Evolutionary conservation across 1,284 basidiomycete species (phyloP), one percentile per base, ranked within the genome.

Genomic region (Fomitopsis schrenkii): DNA sequence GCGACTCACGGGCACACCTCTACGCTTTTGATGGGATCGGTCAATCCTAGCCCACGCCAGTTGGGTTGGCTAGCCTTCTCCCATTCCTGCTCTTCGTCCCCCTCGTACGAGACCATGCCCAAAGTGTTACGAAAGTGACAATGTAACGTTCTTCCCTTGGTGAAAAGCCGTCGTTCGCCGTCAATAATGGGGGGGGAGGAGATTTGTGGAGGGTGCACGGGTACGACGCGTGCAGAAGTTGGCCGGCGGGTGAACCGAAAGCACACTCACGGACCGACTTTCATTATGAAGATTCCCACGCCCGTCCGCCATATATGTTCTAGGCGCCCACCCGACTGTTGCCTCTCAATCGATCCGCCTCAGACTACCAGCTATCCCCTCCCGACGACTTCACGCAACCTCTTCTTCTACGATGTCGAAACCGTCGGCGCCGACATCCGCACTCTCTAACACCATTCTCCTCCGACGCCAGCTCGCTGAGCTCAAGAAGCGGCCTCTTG

Each of bases 401-500:
- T 36, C 35, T 17, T 56, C 30, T 3, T 22, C 12, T 54, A 56
- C 61, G 17, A 70, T 68, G 66, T 69, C 68, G 60, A 67, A 64
- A 50, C 63, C 70, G 42, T 60, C 67, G n/a, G 59, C 67, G 22
- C 65, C 71, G 15, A n/a, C 67, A 53, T 44, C 61, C 58, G 64
- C 60, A 14, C 67, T 79, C 3, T 87, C 85, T 26, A 88, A 88
- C 68, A 85, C 87, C 5, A 82, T 94, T 50, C 83, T 94, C 54
- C 85, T 95, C 30, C 83, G 90, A 54, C 84, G 91, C 48, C 92
- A 95, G 77, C 84, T 95, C 22, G 73, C 82, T n/a, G 94, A 96
- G 71, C 84, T 97, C 66, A 93, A 88, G 38, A 95, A 95, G 77
- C 84, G 82, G 61, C 95, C 95, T 3, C 93, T 96, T 4, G 91